Percentiles rank a stretch among this genome's conserved stretches.
Conservation (phyloP, 306 rosid species). For the Abrus precatorius region DNA sequence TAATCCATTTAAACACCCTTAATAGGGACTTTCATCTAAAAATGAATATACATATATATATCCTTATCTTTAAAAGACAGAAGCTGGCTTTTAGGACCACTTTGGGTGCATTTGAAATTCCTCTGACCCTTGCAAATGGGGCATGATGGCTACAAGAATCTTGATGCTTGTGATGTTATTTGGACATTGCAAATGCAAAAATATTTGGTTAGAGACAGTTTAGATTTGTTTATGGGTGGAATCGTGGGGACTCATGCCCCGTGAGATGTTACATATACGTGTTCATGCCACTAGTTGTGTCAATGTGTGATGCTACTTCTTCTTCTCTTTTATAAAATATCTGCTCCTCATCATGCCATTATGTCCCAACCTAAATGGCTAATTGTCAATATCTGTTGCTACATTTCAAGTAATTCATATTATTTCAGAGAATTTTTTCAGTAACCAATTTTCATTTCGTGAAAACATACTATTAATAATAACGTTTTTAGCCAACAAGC, state of each 20-base stretch:
- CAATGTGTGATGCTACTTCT: conserved; percentile 5
- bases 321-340: conserved; percentile 39
- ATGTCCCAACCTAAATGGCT: not conserved
- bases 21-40: not conserved
- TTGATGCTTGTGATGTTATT: not conserved
- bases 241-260: not conserved
- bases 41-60: not conserved
- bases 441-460: not conserved
- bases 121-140: not conserved
- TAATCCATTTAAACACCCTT: not conserved
- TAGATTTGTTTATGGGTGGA: conserved; percentile 24
- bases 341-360: not conserved
- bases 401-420: not conserved
- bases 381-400: not conserved
- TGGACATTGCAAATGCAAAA: not conserved
- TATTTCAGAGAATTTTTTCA: not conserved
- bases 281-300: conserved; percentile 17
- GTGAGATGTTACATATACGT: not conserved
- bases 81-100: not conserved
- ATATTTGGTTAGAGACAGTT: conserved; percentile 31
- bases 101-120: conserved; percentile 17
- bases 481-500: too few species aligned
- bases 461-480: too few species aligned
- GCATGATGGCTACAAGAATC: conserved; percentile 3
- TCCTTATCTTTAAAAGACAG: not conserved